Evolutionary conservation across 1,284 basidiomycete genomes (phyloP).

Genomic region (Sanghuangporus weigelae): DNA sequence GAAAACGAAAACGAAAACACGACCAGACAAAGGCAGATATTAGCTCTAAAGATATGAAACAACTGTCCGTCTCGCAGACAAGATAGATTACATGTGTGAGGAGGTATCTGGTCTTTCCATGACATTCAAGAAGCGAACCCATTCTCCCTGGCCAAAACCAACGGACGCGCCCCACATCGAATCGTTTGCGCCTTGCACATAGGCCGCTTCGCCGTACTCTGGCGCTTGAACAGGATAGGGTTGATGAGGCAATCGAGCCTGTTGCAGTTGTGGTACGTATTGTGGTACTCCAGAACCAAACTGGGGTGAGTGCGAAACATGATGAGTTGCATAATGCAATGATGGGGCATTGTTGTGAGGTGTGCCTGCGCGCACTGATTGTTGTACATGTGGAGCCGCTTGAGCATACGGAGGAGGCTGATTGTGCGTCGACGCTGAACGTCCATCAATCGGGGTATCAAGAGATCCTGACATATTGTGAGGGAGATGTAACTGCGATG

Average conservation of each 20-base stretch:
- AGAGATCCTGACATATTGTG: background rate
- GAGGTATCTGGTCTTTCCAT: conserved; percentile 34
- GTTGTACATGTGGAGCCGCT: conserved; percentile 13
- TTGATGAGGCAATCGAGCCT: conserved; percentile 5
- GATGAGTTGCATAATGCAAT: background rate
- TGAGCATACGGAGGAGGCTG: conserved; percentile 11
- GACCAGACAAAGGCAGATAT: background rate
- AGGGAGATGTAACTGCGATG: conserved; percentile 9
- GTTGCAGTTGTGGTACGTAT: conserved; percentile 12
- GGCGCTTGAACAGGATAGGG: conserved; percentile 12
- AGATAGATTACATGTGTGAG: conserved; percentile 10
- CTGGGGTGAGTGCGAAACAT: background rate
- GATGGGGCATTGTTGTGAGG: conserved; percentile 1
- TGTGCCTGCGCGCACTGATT: conserved; percentile 2
- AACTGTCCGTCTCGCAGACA: background rate
- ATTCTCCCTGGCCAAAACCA: conserved; percentile 36
- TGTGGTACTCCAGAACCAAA: conserved; percentile 1
- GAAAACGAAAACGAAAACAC: background rate
- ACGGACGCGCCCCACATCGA: conserved; percentile 37
- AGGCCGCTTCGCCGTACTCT: conserved; percentile 15
- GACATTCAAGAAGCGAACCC: conserved; percentile 42
- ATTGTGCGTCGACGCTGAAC: conserved; percentile 1
- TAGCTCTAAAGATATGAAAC: background rate
- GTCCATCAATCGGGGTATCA: conserved; percentile 1
- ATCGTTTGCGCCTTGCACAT: conserved; percentile 26